phyloP scores from a whole-genome alignment of 2,329 filamentous ascomycete species.

The Chrysoporthe puriensis region DNA sequence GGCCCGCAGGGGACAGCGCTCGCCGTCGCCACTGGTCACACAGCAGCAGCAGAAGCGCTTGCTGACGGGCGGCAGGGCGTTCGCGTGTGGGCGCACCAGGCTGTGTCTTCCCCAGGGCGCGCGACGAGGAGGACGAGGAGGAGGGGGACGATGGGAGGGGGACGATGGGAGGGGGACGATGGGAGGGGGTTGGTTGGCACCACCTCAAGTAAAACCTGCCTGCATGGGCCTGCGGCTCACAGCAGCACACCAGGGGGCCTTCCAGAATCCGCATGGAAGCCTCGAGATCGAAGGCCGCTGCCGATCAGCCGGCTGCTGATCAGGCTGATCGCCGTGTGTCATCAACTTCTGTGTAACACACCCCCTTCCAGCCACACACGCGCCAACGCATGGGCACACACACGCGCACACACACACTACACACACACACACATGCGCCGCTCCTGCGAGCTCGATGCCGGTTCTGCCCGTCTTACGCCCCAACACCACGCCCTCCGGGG shows the following conservation, averaged over 20 bases:
- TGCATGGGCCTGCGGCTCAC: neutral
- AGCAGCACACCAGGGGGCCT: neutral
- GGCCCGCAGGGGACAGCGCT: no score
- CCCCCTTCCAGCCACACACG: neutral
- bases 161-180: neutral
- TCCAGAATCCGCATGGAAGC: constrained; percentile 10
- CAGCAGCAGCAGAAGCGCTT: no score
- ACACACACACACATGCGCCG: neutral
- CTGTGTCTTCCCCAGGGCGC: no score
- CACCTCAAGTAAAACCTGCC: neutral
- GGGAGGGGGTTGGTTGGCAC: neutral
- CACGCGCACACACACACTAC: neutral
- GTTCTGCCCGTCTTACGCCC: constrained; percentile 8
- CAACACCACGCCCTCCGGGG: neutral
- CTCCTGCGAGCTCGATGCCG: neutral
- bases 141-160: neutral
- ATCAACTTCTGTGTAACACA: constrained; percentile 9
- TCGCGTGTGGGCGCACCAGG: no score
- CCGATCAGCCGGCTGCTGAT: neutral
- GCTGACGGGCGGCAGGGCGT: no score
- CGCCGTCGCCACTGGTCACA: no score
- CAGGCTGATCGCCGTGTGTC: neutral
- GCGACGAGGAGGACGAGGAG: neutral
- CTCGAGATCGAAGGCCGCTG: neutral
- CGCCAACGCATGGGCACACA: neutral